These are phyloP conservation scores for Rhododendron simsii DNA, from an alignment of 148 eudicot species.

Conservation along the genomic window DNA sequence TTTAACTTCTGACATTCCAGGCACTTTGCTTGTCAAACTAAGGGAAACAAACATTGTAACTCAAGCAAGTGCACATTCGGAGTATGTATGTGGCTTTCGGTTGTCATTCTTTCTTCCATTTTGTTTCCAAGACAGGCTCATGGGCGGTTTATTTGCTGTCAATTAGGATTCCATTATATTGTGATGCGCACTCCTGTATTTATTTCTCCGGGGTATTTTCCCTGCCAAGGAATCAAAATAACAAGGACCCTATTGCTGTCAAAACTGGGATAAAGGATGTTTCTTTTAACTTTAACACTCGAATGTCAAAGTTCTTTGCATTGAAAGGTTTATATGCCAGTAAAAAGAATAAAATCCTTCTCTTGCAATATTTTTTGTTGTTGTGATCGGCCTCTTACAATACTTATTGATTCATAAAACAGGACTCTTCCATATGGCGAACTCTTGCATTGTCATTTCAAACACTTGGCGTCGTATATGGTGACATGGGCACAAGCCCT, in stretches of 20 bases:
- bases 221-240: neutral
- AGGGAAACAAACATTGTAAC: neutral
- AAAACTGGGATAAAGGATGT: neutral
- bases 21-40: neutral
- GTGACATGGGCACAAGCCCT: constrained; percentile 98
- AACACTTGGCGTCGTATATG: constrained; percentile 97
- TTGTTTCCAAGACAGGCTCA: neutral
- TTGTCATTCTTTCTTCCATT: neutral
- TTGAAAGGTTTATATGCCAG: neutral
- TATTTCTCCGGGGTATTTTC: neutral
- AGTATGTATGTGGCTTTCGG: neutral
- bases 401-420: constrained; percentile 21
- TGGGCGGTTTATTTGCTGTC: neutral
- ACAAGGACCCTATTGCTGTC: neutral
- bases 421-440: constrained; percentile 65
- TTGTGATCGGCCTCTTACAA: neutral
- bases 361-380: neutral
- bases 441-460: constrained; percentile 86
- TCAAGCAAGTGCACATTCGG: neutral
- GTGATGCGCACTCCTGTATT: neutral
- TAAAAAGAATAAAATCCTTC: neutral
- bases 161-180: neutral
- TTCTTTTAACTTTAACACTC: neutral
- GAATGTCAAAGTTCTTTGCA: constrained; percentile 1
- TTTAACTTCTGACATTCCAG: neutral